Evolutionary conservation across 805 yeast genomes (phyloP).

Genomic region (Suhomyces emberorum): DNA sequence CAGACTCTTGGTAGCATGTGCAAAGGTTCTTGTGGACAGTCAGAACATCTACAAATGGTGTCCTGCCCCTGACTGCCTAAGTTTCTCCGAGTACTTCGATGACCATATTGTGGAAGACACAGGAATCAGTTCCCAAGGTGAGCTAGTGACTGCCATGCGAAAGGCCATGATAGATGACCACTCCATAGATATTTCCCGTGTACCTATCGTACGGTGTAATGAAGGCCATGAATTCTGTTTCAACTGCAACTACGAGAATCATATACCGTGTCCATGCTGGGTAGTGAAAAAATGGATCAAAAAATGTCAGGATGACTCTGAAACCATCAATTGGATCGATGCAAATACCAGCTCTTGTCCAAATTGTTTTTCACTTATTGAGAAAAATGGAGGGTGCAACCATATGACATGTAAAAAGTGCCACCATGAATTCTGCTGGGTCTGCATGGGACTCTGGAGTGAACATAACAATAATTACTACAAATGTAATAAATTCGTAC

Average conservation of each 20-base stretch:
- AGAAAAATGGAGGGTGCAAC: conserved; percentile 95
- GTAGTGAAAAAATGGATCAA: conserved; percentile 68
- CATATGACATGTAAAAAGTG: conserved; percentile 91
- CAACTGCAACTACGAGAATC: conserved; percentile 70
- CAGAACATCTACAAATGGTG: conserved; percentile 66
- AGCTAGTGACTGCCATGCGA: not conserved
- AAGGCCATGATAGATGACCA: conserved; percentile 2
- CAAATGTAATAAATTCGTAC: conserved; percentile 57
- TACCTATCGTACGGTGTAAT: conserved; percentile 71
- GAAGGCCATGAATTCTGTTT: conserved; percentile 75
- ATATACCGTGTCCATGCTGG: conserved; percentile 80
- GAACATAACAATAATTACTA: conserved; percentile 62
- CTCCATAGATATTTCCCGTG: conserved; percentile 17
- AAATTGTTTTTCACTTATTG: conserved; percentile 72
- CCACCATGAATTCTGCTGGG: conserved; percentile 85
- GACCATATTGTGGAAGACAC: conserved; percentile 16
- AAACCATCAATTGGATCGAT: conserved; percentile 82
- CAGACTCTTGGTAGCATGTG: conserved; percentile 35
- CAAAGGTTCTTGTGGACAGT: conserved; percentile 49
- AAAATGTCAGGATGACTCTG: conserved; percentile 83
- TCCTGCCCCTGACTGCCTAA: conserved; percentile 77
- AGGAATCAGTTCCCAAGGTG: conserved; percentile 6
- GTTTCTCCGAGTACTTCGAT: conserved; percentile 42
- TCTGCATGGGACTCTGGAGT: conserved; percentile 76
- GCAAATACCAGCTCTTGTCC: conserved; percentile 87